A percentile compares a stretch with the other conserved stretches of the same genome.
Conservation (phyloP, 2,329 filamentous ascomycete species). For the Verticillium albo-atrum region DNA sequence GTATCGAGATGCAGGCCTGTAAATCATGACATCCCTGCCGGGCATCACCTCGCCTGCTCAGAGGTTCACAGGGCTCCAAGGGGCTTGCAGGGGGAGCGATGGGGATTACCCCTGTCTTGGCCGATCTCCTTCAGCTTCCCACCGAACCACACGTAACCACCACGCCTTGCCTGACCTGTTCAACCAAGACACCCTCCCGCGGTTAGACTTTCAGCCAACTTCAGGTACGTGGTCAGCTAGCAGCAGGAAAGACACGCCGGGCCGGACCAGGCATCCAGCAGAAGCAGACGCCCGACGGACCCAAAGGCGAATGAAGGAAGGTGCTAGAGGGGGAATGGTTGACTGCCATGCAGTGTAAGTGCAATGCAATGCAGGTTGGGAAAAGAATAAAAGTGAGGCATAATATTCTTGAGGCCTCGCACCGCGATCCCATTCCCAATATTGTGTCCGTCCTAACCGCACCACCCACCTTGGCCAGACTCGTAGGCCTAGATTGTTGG, state of each 20-base stretch:
- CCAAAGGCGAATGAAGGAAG: background rate
- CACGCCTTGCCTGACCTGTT: background rate
- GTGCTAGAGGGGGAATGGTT: too few species aligned
- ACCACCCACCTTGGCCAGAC: too few species aligned
- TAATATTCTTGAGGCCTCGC: background rate
- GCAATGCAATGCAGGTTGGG: background rate
- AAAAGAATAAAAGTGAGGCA: background rate
- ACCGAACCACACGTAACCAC: background rate
- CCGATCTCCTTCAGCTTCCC: background rate
- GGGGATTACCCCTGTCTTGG: background rate
- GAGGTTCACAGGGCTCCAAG: background rate
- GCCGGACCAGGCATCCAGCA: background rate
- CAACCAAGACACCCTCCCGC: background rate
- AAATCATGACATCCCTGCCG: constrained; percentile 1
- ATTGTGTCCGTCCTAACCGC: too few species aligned
- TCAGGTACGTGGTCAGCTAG: background rate
- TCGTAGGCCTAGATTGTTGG: background rate
- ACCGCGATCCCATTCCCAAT: background rate
- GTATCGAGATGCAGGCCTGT: background rate
- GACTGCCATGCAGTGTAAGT: background rate
- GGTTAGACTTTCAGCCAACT: background rate
- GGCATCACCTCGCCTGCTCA: background rate
- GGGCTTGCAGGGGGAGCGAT: background rate
- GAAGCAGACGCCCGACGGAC: background rate
- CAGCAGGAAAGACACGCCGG: background rate